Percentiles rank a stretch among this genome's conserved stretches.
Conservation (phyloP, 2,329 filamentous ascomycete species). For the Chaetomium olivaceum region DNA sequence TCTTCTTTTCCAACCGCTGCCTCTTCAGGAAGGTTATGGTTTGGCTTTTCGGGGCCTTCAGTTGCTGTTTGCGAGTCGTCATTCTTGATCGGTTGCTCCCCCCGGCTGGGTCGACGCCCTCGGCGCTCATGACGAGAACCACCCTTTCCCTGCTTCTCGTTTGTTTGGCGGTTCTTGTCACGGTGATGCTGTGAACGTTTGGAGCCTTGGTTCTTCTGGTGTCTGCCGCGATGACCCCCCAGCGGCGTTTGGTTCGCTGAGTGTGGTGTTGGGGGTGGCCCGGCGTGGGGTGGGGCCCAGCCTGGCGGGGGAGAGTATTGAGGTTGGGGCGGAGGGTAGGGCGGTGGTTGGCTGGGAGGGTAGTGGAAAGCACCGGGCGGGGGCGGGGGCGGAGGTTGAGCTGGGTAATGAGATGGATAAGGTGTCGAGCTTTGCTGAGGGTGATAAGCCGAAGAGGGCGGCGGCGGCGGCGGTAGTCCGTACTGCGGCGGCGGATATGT, state of each 20-base stretch:
- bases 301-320: constrained; percentile 30
- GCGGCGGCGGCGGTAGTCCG: constrained; percentile 22
- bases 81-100: neutral
- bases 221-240: constrained; percentile 24
- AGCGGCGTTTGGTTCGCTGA: constrained; percentile 19
- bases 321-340: constrained; percentile 28
- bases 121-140: constrained; percentile 22
- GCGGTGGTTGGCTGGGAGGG: constrained; percentile 22
- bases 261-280: constrained; percentile 18
- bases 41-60: neutral
- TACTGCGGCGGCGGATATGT: constrained; percentile 30
- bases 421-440: too few species aligned
- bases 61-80: neutral
- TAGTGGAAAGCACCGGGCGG: constrained; percentile 29
- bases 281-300: constrained; percentile 23
- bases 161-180: constrained; percentile 22
- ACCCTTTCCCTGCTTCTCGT: constrained; percentile 23
- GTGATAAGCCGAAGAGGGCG: constrained; percentile 9
- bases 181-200: constrained; percentile 21
- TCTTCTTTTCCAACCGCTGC: constrained; percentile 15
- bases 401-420: constrained; percentile 6
- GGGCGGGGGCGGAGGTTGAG: constrained; percentile 25
- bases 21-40: neutral
- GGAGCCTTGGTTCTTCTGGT: constrained; percentile 25
- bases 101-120: constrained; percentile 17